These are phyloP conservation scores for Coemansia guatemalensis DNA, from an alignment of 192 early-diverging fungal species.

Conservation along the genomic window DNA sequence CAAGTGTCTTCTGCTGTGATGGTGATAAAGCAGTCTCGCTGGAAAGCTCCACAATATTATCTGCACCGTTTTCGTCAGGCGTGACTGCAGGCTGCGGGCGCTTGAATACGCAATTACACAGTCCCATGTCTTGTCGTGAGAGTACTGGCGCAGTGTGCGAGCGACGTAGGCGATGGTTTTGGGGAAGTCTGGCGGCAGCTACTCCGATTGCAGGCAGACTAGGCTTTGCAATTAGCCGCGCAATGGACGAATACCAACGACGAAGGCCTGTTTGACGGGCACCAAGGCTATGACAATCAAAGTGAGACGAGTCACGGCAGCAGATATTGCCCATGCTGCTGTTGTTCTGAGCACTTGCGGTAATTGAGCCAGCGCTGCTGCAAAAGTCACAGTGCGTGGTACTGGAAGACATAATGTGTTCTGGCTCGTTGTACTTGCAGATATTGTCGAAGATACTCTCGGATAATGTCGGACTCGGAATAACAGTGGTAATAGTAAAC, in stretches of 20 bases:
- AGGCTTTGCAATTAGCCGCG: slow-evolving; percentile 10
- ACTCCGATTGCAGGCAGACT: not conserved
- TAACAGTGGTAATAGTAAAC: slow-evolving; percentile 44
- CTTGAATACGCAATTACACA: slow-evolving; percentile 28
- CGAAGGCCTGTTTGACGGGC: not conserved
- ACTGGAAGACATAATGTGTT: not conserved
- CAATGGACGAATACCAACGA: slow-evolving; percentile 36
- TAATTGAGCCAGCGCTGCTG: slow-evolving; percentile 4
- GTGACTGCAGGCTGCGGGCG: not conserved
- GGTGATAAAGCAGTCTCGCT: too few species aligned
- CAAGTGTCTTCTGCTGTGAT: too few species aligned
- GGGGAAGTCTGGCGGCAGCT: not conserved
- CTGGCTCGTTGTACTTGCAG: slow-evolving; percentile 3
- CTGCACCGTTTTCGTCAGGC: too few species aligned
- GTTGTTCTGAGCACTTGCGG: not conserved
- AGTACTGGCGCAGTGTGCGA: slow-evolving; percentile 40
- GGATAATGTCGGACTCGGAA: slow-evolving; percentile 44
- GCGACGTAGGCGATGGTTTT: slow-evolving; percentile 7
- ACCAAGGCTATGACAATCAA: not conserved
- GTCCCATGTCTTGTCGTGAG: slow-evolving; percentile 12
- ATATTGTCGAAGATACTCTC: slow-evolving; percentile 40
- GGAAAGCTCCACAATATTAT: too few species aligned
- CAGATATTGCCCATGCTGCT: not conserved
- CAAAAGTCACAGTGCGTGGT: slow-evolving; percentile 15
- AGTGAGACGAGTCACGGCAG: not conserved